These are phyloP conservation scores for Tetrahymena thermophila DNA, from an alignment of 73 alveolate species.

Conservation along the genomic window DNA sequence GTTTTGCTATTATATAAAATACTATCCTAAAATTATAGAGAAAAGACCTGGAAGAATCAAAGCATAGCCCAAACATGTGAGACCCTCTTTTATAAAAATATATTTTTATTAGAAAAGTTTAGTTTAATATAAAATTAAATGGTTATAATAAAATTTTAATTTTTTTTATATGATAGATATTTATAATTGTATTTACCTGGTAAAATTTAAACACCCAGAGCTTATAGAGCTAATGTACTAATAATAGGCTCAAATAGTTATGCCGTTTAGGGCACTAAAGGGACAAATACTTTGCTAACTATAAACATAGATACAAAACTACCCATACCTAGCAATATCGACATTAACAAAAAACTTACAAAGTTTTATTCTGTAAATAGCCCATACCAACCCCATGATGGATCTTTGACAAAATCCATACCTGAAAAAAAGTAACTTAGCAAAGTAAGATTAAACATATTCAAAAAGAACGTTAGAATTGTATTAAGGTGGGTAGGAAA, in stretches of 20 bases:
- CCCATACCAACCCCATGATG: conserved; percentile 42
- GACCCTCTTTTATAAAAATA: background rate
- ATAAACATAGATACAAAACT: conserved; percentile 5
- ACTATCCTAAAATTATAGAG: background rate
- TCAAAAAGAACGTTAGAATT: background rate
- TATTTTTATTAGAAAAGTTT: background rate
- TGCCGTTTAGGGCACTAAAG: conserved; percentile 26
- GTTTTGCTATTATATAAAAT: background rate
- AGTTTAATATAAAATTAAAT: no score
- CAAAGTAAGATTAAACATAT: conserved; percentile 3
- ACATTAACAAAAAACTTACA: conserved; percentile 8
- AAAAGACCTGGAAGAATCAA: background rate
- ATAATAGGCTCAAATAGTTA: conserved; percentile 24
- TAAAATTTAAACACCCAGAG: background rate
- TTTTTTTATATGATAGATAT: no score
- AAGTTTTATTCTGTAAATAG: conserved; percentile 7
- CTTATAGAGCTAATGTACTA: background rate
- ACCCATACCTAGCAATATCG: conserved; percentile 12
- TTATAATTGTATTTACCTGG: background rate
- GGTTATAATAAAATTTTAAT: no score
- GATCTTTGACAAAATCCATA: conserved; percentile 1
- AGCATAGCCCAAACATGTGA: background rate
- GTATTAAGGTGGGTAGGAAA: conserved; percentile 17
- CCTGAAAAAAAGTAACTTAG: conserved; percentile 15
- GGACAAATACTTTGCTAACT: conserved; percentile 19